These are phyloP conservation scores for Castanospermum australe DNA, from an alignment of 306 rosid species.

Conservation along the genomic window DNA sequence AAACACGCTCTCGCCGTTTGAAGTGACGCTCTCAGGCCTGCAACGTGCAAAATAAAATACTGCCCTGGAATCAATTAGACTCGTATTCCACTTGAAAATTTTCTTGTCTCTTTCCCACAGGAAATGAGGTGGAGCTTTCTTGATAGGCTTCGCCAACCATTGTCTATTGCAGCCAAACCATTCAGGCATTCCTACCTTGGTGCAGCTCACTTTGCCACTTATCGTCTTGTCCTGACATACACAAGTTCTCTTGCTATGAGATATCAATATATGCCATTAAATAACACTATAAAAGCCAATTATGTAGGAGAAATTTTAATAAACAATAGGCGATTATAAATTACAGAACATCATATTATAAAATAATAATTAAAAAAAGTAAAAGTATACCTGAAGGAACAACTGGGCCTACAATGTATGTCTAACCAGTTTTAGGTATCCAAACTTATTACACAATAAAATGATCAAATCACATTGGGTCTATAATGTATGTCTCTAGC, in stretches of 20 bases:
- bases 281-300: background rate
- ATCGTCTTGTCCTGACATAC: background rate
- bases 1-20: background rate
- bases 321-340: too few relatives aligned
- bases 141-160: background rate
- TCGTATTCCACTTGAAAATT: background rate
- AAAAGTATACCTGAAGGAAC: too few relatives aligned
- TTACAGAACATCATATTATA: too few relatives aligned
- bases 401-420: too few relatives aligned
- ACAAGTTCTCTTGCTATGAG: background rate
- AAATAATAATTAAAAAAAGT: too few relatives aligned
- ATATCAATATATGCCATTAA: background rate
- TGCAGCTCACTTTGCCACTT: constrained; percentile 13
- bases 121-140: constrained; percentile 27
- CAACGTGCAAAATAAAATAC: constrained; percentile 4
- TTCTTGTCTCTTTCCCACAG: constrained; percentile 20
- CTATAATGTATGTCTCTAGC: too few relatives aligned
- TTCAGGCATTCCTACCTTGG: background rate
- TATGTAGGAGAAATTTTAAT: too few relatives aligned
- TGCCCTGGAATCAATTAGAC: background rate
- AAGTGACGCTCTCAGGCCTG: constrained; percentile 22
- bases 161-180: background rate
- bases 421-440: too few relatives aligned
- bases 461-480: too few relatives aligned
- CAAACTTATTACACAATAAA: too few relatives aligned